Evolutionary conservation across 176 grass and related monocot species (phyloP).

Genomic region (Hsuehochloa calcarea): DNA sequence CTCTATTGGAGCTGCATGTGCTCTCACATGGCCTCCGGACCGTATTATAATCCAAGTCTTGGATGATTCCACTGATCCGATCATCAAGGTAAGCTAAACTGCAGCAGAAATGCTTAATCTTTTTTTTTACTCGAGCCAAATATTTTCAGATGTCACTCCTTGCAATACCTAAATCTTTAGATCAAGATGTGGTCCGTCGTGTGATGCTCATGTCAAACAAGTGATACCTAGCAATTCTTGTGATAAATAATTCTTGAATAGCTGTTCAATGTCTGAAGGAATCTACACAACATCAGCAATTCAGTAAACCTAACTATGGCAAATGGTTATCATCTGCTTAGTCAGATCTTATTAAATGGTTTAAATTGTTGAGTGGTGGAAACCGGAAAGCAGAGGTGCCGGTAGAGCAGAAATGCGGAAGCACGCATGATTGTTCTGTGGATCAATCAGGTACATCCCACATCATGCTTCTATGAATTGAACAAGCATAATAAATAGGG

Average conservation of each 20-base stretch:
- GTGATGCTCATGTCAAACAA: neutral
- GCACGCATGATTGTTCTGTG: neutral
- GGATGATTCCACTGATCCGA: slow-evolving; percentile 71
- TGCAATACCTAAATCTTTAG: neutral
- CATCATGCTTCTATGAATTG: neutral
- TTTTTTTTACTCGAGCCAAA: neutral
- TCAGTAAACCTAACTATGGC: too few species aligned
- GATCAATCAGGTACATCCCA: neutral
- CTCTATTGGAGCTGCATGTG: slow-evolving; percentile 61
- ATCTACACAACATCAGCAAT: too few species aligned
- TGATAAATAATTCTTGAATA: neutral
- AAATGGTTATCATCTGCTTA: neutral
- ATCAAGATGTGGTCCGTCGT: neutral
- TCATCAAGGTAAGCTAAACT: slow-evolving; percentile 60
- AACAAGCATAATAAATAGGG: neutral
- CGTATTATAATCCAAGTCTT: slow-evolving; percentile 78
- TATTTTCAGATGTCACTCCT: neutral
- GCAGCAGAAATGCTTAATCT: neutral
- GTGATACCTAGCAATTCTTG: neutral
- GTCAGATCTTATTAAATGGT: neutral
- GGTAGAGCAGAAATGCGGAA: neutral
- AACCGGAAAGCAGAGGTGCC: neutral
- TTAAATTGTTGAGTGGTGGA: neutral
- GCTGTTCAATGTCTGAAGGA: neutral
- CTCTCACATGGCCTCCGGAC: slow-evolving; percentile 68